phyloP scores from a whole-genome alignment of 495 filamentous ascomycete genomes.

The Hypoxylon perforatum region DNA sequence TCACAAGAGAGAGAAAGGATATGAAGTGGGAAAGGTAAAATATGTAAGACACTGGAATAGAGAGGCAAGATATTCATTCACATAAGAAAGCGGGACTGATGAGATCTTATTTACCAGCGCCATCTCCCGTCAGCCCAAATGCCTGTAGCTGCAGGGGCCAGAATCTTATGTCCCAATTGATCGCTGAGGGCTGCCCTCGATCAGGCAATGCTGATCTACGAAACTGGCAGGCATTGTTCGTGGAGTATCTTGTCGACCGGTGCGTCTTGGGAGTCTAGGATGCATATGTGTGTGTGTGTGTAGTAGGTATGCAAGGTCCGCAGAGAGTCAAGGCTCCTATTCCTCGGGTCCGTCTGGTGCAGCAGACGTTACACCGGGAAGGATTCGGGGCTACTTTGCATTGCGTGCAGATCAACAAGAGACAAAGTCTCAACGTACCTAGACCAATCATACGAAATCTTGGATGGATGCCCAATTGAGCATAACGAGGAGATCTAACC shows the following conservation, averaged over 20 bases:
- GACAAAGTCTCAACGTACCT: neutral
- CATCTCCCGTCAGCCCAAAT: slow-evolving; percentile 19
- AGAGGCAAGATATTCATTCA: slow-evolving; percentile 3
- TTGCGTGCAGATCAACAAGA: slow-evolving; percentile 15
- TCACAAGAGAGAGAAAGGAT: neutral
- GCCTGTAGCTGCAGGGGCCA: slow-evolving; percentile 14
- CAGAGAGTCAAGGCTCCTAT: neutral
- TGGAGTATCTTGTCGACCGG: neutral
- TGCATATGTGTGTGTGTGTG: neutral
- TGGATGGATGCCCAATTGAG: slow-evolving; percentile 3
- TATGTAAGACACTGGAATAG: slow-evolving; percentile 1
- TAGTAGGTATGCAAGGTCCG: neutral
- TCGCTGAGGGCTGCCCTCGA: slow-evolving; percentile 15
- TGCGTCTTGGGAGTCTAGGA: too few relatives aligned
- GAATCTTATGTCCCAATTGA: slow-evolving; percentile 17
- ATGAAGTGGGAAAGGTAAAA: neutral
- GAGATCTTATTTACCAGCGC: slow-evolving; percentile 17
- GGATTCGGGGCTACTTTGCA: slow-evolving; percentile 22
- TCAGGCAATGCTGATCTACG: slow-evolving; percentile 13
- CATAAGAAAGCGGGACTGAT: slow-evolving; percentile 20
- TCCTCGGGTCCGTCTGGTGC: slow-evolving; percentile 13
- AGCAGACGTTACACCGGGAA: slow-evolving; percentile 26
- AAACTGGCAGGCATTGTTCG: slow-evolving; percentile 11
- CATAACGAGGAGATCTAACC: too few relatives aligned
- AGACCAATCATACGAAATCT: neutral